Conservation (phyloP, 2,329 filamentous ascomycete genomes). For the Fusarium luffae region DNA sequence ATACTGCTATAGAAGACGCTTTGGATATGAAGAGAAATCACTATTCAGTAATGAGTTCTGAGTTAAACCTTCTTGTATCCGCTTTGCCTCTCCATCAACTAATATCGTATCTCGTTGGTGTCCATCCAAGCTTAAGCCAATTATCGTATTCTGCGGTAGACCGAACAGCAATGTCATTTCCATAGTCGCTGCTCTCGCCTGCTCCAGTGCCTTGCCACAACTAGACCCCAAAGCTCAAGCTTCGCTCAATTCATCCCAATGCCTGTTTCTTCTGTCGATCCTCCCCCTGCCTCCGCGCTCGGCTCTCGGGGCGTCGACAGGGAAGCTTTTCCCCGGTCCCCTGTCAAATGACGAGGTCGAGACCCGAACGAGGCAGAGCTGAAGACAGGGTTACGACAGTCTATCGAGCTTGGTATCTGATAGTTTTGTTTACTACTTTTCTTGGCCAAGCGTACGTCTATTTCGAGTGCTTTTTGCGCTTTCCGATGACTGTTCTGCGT, state of each 20-base stretch:
- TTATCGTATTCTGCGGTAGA: neutral
- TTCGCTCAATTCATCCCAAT: neutral
- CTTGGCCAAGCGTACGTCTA: constrained; percentile 12
- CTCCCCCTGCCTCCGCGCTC: constrained; percentile 2
- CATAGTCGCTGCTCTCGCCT: neutral
- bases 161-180: constrained; percentile 2
- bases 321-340: neutral
- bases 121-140: neutral
- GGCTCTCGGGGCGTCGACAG: neutral
- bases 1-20: neutral
- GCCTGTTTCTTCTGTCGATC: neutral
- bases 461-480: constrained; percentile 4
- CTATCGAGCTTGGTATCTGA: constrained; percentile 26
- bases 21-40: neutral
- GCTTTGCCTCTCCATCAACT: neutral
- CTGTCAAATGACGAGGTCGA: constrained; percentile 12
- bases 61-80: neutral
- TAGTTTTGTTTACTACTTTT: constrained; percentile 19
- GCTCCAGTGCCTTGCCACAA: constrained; percentile 14
- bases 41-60: neutral
- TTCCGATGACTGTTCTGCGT: neutral
- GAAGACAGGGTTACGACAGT: constrained; percentile 20
- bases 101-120: neutral
- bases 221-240: constrained; percentile 11
- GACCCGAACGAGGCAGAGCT: constrained; percentile 30